Evolutionary conservation across 2,329 filamentous ascomycete genomes (phyloP).

Genomic region (Cercospora nicotianae): DNA sequence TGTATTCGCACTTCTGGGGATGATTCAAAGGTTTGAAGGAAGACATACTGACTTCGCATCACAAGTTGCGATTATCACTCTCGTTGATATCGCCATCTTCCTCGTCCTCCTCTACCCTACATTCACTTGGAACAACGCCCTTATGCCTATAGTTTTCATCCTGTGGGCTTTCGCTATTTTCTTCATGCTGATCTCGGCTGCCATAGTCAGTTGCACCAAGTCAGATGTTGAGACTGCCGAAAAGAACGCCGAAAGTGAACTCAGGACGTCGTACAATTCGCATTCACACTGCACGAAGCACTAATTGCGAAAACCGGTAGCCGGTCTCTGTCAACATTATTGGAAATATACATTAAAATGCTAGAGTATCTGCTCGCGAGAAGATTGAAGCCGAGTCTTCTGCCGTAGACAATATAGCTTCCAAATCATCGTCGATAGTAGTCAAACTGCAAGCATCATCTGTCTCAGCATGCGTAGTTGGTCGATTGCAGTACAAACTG

Average conservation of each 20-base stretch:
- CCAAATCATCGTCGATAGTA: not conserved
- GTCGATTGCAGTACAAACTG: not conserved
- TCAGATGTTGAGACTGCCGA: not conserved
- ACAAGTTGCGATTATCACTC: not conserved
- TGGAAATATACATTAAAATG: not conserved
- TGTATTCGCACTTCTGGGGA: no score
- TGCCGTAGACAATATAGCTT: not conserved
- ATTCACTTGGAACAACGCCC: not conserved
- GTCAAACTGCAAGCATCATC: not conserved
- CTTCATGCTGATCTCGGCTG: not conserved
- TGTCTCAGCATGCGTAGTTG: not conserved
- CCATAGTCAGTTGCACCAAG: not conserved
- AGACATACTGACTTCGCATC: not conserved
- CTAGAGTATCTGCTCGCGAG: conserved; percentile 4
- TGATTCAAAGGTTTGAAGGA: no score
- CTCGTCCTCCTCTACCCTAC: not conserved
- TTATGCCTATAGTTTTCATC: not conserved
- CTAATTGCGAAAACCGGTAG: not conserved
- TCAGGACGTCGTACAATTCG: not conserved
- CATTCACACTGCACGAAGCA: not conserved
- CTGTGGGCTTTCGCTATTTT: not conserved
- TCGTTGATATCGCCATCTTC: not conserved
- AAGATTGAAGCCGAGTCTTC: conserved; percentile 12
- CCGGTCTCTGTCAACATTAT: not conserved
- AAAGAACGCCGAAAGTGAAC: not conserved